Evolutionary conservation across 768 basidiomycete genomes (phyloP).

Genomic region (Sporobolomyces pararoseus): DNA sequence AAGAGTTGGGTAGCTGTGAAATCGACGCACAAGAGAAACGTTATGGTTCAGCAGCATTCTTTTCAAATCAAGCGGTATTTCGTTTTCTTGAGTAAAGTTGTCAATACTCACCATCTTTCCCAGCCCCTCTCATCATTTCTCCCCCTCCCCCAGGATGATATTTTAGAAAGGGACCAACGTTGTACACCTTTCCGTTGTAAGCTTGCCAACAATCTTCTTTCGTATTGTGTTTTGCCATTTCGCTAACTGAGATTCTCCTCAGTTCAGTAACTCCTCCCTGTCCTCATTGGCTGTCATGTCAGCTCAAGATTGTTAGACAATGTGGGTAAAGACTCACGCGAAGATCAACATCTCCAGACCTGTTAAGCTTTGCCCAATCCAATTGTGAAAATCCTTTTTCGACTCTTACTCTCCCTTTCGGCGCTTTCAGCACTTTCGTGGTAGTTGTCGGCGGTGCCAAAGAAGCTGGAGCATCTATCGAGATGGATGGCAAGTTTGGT

Average conservation of each 20-base stretch:
- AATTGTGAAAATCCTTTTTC: conserved; percentile 85
- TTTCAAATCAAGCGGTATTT: too few species aligned
- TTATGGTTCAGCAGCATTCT: too few species aligned
- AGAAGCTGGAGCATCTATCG: background rate
- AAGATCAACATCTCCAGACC: conserved; percentile 67
- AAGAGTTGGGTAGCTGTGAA: conserved; percentile 69
- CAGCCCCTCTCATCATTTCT: conserved; percentile 90
- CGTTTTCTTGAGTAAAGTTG: background rate
- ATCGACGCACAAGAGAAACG: background rate
- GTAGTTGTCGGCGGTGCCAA: conserved; percentile 60
- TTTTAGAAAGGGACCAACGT: conserved; percentile 82
- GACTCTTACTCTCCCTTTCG: conserved; percentile 81
- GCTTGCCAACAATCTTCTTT: conserved; percentile 87
- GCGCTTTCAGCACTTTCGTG: conserved; percentile 53
- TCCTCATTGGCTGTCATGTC: conserved; percentile 9
- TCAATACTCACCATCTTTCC: conserved; percentile 65
- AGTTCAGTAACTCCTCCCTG: conserved; percentile 67
- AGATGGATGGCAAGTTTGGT: background rate
- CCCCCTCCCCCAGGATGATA: conserved; percentile 94
- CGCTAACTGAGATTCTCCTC: conserved; percentile 67
- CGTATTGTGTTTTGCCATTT: conserved; percentile 74
- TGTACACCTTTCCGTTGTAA: conserved; percentile 91
- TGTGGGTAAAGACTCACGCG: conserved; percentile 54
- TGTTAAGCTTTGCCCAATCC: conserved; percentile 88
- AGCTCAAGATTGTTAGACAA: conserved; percentile 14